Base-by-base conservation (phyloP, 129 eudicot genomes). In the Chrysanthemum seticuspe region DNA sequence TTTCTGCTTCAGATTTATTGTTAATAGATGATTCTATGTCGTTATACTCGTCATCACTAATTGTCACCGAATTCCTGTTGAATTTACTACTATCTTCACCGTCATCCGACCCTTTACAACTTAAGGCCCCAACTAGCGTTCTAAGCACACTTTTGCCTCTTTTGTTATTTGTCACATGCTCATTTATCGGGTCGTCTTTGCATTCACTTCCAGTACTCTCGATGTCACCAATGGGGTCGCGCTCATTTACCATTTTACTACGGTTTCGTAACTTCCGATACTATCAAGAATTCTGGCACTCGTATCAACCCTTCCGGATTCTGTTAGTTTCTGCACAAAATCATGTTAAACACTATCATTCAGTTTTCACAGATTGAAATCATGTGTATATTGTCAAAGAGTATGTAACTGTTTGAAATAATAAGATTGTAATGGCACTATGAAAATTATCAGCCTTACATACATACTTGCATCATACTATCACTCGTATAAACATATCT, bases 141-240 rank as follows among this genome's bases (percentile, higher is more conserved):
- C 72, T 86, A 73, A 82, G 73, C 68, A 57, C 10, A 23, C 44
- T 70, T 62, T 72, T 80, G 31, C 68, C 79, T 65, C 72, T 16
- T 27, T 67, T 76, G 68, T 31, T 27, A 63, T 53, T 65, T 2
- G 76, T 74, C 65, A 54, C 59, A 15, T 62, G 67, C 62, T 67
- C 76, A 9, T 67, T 66, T 75, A 48, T 74, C 15, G 14, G 67
- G 13, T 76, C 81, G 25, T 63, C 74, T 71, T 25, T 72, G 73
- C 71, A n/a, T 62, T 70, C 76, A 10, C 61, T 69, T 50, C 25
- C 80, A 21, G 72, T 80, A 53, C 72, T 80, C 76, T 88, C 88
- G 12, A 88, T 73, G 68, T 86, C 86, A 15, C 76, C 23, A n/a
- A 68, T 40, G 6, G 44, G 18, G 25, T 82, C 85, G 19, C 62